Percentiles rank a stretch among this genome's conserved stretches.
These are phyloP conservation scores for Ascocoryne sarcoides DNA, from an alignment of 2,329 filamentous ascomycete genomes.

Conservation along the genomic window DNA sequence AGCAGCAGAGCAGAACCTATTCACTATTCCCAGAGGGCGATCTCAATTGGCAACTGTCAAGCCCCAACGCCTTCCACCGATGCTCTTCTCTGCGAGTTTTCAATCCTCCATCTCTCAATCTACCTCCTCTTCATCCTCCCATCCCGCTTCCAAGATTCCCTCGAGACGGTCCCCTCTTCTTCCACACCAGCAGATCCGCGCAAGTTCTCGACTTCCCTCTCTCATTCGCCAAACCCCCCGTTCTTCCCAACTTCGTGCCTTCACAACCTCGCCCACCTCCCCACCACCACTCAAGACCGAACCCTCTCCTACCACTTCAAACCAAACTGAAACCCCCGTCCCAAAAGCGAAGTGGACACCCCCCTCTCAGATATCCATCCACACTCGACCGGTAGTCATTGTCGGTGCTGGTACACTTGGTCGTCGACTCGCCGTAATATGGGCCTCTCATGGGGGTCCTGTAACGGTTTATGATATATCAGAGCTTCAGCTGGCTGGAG, in stretches of 20 bases:
- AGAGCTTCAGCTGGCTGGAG: slow-evolving; percentile 29
- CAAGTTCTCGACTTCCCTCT: not conserved
- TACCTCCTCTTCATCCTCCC: not conserved
- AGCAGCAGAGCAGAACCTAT: not conserved
- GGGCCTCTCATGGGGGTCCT: slow-evolving; percentile 34
- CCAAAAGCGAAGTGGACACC: not conserved
- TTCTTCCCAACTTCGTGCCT: not conserved
- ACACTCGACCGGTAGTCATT: slow-evolving; percentile 28
- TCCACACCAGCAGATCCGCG: not conserved
- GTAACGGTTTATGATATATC: slow-evolving; percentile 37
- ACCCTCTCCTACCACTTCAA: not conserved
- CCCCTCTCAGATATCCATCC: not conserved
- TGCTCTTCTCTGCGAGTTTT: not conserved
- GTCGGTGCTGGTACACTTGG: slow-evolving; percentile 37
- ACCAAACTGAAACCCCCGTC: too few relatives aligned
- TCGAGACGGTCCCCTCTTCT: too few relatives aligned
- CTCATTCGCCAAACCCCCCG: not conserved
- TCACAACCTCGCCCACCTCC: not conserved
- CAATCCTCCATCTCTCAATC: not conserved
- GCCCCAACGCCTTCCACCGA: not conserved
- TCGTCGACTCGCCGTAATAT: slow-evolving; percentile 33
- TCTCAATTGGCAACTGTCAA: not conserved
- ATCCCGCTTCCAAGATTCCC: too few relatives aligned
- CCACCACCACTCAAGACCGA: not conserved
- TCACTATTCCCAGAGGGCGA: not conserved